Evolutionary conservation across 805 yeast genomes (phyloP), one percentile per base, ranked within the genome.

Genomic region (Kazachstania psychrophila): DNA sequence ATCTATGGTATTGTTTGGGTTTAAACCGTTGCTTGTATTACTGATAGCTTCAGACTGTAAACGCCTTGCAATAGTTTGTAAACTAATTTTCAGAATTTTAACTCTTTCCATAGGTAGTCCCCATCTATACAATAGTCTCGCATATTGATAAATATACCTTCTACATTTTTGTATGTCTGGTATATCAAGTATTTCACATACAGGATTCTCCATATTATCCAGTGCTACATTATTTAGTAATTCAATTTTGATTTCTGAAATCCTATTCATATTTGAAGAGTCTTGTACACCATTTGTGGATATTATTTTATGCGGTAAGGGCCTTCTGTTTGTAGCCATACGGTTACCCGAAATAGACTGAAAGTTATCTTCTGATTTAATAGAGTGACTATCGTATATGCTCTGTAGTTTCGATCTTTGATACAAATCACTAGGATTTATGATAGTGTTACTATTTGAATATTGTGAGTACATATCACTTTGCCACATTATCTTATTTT

Each of bases 101-200:
- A 84, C 75, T 29, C 95, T 61, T 44, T 79, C 75, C n/a, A 82
- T 70, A 0, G 87, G 82, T 14, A 87, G 65, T 0, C 92, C 94
- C 96, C 96, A 89, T 23, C 71, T 58, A 49, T 73, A 83, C 11
- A 88, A 63, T 52, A 88, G 68, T 14, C 79, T 72, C 0, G 96
- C 87, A 56, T 89, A 88, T 46, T 77, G 79, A 15, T 71, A 68
- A 27, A 95, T 74, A 72, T 64, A 66, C 1, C 45, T 43, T 25
- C 52, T 43, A 31, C 48, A 65, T 52, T 47, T 54, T 2, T 28
- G 25, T 13, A 50, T 45, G 33, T 55, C 56, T 27, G 39, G 36
- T 19, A 47, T 35, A 40, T 54, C 50, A 34, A 58, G 29, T 16
- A 61, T 35, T 1, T 54, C 42, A 18, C 47, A 43, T 11, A 28